Evolutionary conservation across 495 filamentous ascomycete genomes (phyloP).

Genomic region (Penicillium coffeae): DNA sequence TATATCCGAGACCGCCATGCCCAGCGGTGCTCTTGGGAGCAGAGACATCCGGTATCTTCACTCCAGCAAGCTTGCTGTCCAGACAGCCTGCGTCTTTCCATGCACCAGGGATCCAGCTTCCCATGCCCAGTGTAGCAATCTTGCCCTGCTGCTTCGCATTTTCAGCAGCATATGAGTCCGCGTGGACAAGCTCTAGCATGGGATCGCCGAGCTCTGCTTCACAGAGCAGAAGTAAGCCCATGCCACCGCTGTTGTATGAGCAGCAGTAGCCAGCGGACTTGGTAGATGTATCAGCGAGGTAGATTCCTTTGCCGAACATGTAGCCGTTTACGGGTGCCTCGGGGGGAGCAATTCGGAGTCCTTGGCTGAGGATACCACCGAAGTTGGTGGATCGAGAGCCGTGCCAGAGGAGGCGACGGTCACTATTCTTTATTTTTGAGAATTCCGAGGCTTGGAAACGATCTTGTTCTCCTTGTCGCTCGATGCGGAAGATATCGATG

Average conservation of each 20-base stretch:
- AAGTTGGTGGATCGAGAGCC: conserved; percentile 74
- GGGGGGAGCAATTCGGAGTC: conserved; percentile 80
- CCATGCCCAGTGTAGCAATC: conserved; percentile 65
- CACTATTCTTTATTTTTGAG: conserved; percentile 40
- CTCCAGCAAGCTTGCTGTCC: conserved; percentile 57
- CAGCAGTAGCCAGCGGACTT: conserved; percentile 79
- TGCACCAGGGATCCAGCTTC: conserved; percentile 51
- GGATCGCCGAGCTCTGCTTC: conserved; percentile 75
- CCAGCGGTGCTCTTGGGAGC: not conserved
- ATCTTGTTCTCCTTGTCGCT: conserved; percentile 67
- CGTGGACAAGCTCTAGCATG: conserved; percentile 51
- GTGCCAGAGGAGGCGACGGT: conserved; percentile 81
- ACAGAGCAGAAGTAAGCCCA: conserved; percentile 67
- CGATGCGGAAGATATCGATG: conserved; percentile 79
- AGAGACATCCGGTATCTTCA: conserved; percentile 52
- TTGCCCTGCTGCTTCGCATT: conserved; percentile 56
- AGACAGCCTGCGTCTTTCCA: conserved; percentile 77
- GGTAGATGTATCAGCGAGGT: conserved; percentile 77
- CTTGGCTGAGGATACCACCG: conserved; percentile 77
- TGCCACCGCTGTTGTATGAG: conserved; percentile 49
- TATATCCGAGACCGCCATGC: conserved; percentile 8
- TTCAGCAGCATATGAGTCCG: conserved; percentile 58
- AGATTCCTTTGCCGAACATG: conserved; percentile 87
- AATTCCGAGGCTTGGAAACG: conserved; percentile 58
- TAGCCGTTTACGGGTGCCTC: conserved; percentile 77